Evolutionary conservation across 257 asterid genomes (phyloP), one percentile per base, ranked within the genome.

Genomic region (Eustoma russellianum): DNA sequence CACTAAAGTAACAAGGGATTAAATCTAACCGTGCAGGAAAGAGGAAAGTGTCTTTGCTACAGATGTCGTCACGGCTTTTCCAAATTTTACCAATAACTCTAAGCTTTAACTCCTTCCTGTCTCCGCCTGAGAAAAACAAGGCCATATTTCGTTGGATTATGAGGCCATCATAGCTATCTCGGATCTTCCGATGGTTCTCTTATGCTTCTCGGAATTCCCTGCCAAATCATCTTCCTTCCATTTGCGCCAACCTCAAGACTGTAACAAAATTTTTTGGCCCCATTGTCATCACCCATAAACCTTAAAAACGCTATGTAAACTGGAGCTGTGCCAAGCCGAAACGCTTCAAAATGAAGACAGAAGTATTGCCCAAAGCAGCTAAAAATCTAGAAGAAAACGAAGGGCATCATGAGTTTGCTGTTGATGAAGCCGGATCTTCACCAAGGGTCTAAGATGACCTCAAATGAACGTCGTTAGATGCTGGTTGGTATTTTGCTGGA

Each of bases 331-430:
- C 83, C 88, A 3, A 66, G 76, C 66, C 71, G 82, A 65, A 77
- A 80, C 6, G 88, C 89, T 73, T 81, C 83, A n/a, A 78, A 81
- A 53, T 81, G 89, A 11, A 81, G 72, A 57, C 85, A 81, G 63
- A 81, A 77, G 48, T 73, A 78, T 65, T 75, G 78, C 41, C 83
- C 89, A 55, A 69, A 81, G 58, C 85, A 81, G 65, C 75, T 68
- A 73, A 78, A 81, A 45, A 81, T 81, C 85, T 78, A 65, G 17
- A 56, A 17, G 16, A 51, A 41, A 58, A 11, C 33, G 24, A 49
- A 33, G 52, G 12, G 13, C 14, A 50, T 38, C 19, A 45, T 7
- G 51, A 14, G n/a, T n/a, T n/a, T n/a, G n/a, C n/a, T n/a, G n/a
- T n/a, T n/a, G n/a, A n/a, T n/a, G n/a, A n/a, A n/a, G n/a, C n/a